phyloP scores from a whole-genome alignment of 345 rosid species.

The Camelina sativa region DNA sequence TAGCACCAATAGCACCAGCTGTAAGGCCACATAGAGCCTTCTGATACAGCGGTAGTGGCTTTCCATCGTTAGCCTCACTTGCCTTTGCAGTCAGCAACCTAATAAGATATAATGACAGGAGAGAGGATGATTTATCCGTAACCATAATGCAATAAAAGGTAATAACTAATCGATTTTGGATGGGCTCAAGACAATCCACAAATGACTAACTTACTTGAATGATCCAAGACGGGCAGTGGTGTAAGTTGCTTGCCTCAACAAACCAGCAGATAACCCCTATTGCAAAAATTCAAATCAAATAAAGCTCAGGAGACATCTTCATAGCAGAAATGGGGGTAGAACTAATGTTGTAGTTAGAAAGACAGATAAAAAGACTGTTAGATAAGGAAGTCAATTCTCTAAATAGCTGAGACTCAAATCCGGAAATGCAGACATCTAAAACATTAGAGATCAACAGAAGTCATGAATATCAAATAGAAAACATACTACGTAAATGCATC shows the following conservation, averaged over 20 bases:
- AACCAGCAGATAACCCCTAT: conserved; percentile 94
- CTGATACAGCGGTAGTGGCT: conserved; percentile 96
- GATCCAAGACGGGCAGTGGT: conserved; percentile 98
- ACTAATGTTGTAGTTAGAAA: not conserved
- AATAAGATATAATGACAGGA: conserved; percentile 23
- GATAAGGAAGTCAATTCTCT: not conserved
- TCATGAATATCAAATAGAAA: conserved; percentile 7
- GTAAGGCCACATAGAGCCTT: conserved; percentile 97
- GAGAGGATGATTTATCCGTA: not conserved
- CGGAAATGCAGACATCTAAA: not conserved
- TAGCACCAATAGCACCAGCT: conserved; percentile 98
- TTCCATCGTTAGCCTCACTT: conserved; percentile 85
- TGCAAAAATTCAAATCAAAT: conserved; percentile 3
- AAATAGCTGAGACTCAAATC: not conserved
- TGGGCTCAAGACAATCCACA: conserved; percentile 4
- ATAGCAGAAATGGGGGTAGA: not conserved
- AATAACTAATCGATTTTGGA: not conserved
- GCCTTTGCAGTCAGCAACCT: conserved; percentile 95
- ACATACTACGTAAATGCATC: conserved; percentile 9
- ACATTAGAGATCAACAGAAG: conserved; percentile 16
- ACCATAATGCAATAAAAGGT: not conserved
- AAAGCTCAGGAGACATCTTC: conserved; percentile 7
- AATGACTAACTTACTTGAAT: conserved; percentile 65
- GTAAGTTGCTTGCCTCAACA: conserved; percentile 96
- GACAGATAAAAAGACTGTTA: not conserved